A percentile compares a stretch with the other conserved stretches of the same genome.
Evolutionary conservation across 805 yeast species (phyloP).

Genomic region (Barnettozyma sp.): DNA sequence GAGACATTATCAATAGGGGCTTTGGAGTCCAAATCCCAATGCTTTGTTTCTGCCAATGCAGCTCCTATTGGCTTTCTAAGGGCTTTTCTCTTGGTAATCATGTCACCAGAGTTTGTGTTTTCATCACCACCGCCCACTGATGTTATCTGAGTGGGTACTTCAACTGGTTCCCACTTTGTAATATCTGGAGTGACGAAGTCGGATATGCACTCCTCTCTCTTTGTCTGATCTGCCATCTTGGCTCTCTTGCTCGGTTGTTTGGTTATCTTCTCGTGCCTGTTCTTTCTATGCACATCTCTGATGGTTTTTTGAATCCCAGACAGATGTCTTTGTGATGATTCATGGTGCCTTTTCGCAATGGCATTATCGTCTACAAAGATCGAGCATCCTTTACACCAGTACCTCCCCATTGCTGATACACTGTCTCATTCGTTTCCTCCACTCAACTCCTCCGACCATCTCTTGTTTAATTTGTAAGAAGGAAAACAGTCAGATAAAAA

Average conservation of each 20-base stretch:
- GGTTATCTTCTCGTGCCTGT: slow-evolving; percentile 3
- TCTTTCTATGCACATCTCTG: slow-evolving; percentile 5
- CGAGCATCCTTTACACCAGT: slow-evolving; percentile 9
- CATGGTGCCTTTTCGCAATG: slow-evolving; percentile 7
- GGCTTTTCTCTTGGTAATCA: neutral
- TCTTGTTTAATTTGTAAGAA: no score
- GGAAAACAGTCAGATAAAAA: neutral
- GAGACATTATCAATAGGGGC: slow-evolving; percentile 13
- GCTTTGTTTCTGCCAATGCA: slow-evolving; percentile 20
- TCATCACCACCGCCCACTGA: no score
- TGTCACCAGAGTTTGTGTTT: neutral
- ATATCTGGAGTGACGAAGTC: neutral
- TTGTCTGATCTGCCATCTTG: no score
- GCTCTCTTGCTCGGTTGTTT: no score
- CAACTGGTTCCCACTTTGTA: slow-evolving; percentile 6
- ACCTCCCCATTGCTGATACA: slow-evolving; percentile 4
- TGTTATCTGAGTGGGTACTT: no score
- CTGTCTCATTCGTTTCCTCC: neutral
- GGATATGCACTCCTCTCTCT: no score
- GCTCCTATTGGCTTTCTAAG: slow-evolving; percentile 3
- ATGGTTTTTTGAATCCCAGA: slow-evolving; percentile 1
- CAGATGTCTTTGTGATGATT: slow-evolving; percentile 5
- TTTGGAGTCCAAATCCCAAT: slow-evolving; percentile 24
- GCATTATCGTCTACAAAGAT: slow-evolving; percentile 9
- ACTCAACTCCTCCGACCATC: no score